These are phyloP conservation scores for Sporothrix pallida DNA, from an alignment of 2,329 filamentous ascomycete species.

Conservation along the genomic window DNA sequence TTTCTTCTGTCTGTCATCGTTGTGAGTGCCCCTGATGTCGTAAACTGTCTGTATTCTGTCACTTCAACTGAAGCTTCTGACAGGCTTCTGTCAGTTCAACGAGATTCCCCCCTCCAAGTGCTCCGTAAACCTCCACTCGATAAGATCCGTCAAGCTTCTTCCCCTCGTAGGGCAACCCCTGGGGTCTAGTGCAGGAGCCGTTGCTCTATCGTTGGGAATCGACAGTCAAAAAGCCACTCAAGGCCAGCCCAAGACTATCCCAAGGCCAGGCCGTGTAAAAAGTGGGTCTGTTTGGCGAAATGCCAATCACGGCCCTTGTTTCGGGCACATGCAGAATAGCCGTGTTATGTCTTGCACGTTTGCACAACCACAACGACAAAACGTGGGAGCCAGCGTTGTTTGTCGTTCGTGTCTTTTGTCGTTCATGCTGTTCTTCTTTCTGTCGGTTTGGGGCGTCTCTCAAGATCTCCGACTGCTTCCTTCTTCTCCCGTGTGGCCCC, in stretches of 20 bases:
- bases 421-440: background rate
- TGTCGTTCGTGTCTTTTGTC: background rate
- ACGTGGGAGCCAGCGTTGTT: slow-evolving; percentile 10
- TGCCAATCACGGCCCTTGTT: slow-evolving; percentile 29
- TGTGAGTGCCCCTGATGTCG: background rate
- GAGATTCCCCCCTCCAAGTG: background rate
- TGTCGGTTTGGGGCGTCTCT: background rate
- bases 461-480: background rate
- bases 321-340: slow-evolving; percentile 31
- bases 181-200: background rate
- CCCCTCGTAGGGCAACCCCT: slow-evolving; percentile 6
- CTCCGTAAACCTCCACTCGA: background rate
- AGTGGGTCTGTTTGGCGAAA: slow-evolving; percentile 1
- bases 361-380: slow-evolving; percentile 12
- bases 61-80: too few species aligned
- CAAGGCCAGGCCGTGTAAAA: background rate
- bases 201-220: too few species aligned
- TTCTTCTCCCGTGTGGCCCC: slow-evolving; percentile 16
- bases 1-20: background rate
- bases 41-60: background rate
- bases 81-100: too few species aligned
- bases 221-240: too few species aligned
- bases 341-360: slow-evolving; percentile 26
- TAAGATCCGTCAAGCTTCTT: background rate
- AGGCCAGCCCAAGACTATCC: too few species aligned